Conservation (phyloP, 345 rosid species). For the Mercurialis annua region DNA sequence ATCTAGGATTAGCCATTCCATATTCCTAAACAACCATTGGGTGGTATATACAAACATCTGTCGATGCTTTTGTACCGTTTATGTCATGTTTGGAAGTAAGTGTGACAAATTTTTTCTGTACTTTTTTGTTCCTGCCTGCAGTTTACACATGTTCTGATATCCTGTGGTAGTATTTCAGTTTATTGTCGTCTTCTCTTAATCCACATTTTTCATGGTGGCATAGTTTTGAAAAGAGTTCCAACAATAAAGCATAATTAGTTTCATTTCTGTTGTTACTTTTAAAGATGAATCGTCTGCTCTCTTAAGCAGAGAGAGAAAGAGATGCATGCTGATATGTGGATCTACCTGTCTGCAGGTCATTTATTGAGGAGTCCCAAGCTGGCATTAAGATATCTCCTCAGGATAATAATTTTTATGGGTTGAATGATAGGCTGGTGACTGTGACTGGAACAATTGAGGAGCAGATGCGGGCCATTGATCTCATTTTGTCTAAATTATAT, state of each 20-base stretch:
- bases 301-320: slow-evolving; percentile 3
- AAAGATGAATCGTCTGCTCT: not conserved
- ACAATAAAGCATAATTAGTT: not conserved
- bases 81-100: not conserved
- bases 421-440: slow-evolving; percentile 94
- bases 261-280: not conserved
- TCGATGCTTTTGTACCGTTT: not conserved
- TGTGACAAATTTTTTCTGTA: not conserved
- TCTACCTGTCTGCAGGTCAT: slow-evolving; percentile 62
- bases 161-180: not conserved
- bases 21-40: not conserved
- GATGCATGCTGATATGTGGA: slow-evolving; percentile 17
- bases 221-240: not conserved
- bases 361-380: slow-evolving; percentile 94
- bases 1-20: not conserved
- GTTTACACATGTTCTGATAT: not conserved
- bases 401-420: slow-evolving; percentile 79
- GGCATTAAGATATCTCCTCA: slow-evolving; percentile 90
- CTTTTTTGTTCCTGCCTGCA: not conserved
- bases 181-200: not conserved
- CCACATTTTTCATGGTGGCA: not conserved
- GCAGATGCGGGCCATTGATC: slow-evolving; percentile 85
- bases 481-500: slow-evolving; percentile 76
- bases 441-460: slow-evolving; percentile 79
- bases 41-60: not conserved